Conservation (phyloP, 306 rosid genomes). For the Abrus pulchellus region DNA sequence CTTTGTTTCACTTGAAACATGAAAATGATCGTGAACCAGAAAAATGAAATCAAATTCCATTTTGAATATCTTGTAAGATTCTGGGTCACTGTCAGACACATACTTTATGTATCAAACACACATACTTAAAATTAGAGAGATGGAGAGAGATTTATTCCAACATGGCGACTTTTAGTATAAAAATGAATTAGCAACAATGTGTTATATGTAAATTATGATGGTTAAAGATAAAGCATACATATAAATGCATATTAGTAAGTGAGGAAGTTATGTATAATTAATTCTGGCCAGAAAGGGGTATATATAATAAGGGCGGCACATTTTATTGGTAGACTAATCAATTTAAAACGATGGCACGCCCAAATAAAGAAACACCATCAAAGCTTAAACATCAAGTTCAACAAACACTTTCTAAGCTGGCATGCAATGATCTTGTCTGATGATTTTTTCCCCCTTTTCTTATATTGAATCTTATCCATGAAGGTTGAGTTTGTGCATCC, state of each 20-base stretch:
- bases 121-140: constrained; percentile 25
- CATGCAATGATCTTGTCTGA: constrained; percentile 50
- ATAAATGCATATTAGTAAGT: neutral
- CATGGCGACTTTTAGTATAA: neutral
- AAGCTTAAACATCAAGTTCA: constrained; percentile 44
- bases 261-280: constrained; percentile 11
- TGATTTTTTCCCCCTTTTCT: neutral
- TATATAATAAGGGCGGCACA: constrained; percentile 13
- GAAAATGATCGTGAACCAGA: constrained; percentile 39
- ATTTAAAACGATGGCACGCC: constrained; percentile 43
- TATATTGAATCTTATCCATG: constrained; percentile 28
- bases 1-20: constrained; percentile 42
- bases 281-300: neutral
- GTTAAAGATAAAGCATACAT: constrained; percentile 32
- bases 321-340: constrained; percentile 31
- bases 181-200: constrained; percentile 11
- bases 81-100: constrained; percentile 45
- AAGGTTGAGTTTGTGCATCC: constrained; percentile 19
- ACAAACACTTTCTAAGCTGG: constrained; percentile 44
- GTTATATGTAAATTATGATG: neutral
- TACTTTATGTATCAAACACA: constrained; percentile 31
- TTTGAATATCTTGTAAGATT: constrained; percentile 55
- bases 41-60: constrained; percentile 46
- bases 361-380: constrained; percentile 47
- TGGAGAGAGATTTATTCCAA: neutral